These are phyloP conservation scores for Laburnicola sp. DNA, from an alignment of 2,329 filamentous ascomycete genomes.

Conservation along the genomic window DNA sequence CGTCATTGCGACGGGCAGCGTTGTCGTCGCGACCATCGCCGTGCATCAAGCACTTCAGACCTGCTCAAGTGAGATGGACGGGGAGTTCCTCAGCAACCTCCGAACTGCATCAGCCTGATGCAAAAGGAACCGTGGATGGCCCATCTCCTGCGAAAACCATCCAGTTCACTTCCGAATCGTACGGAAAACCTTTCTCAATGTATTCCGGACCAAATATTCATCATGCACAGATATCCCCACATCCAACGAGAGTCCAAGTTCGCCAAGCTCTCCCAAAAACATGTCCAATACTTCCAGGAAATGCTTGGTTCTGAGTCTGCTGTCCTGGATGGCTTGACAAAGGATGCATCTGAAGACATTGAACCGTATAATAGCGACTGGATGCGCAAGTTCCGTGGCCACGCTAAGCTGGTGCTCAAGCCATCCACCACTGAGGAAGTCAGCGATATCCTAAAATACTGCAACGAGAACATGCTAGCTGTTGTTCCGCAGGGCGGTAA, in stretches of 20 bases:
- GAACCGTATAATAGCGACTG: constrained; percentile 95
- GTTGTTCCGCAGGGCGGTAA: constrained; percentile 98
- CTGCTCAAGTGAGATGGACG: constrained; percentile 41
- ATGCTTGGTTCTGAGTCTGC: constrained; percentile 79
- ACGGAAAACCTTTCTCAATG: constrained; percentile 27
- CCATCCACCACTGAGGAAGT: constrained; percentile 84
- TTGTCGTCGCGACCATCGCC: constrained; percentile 30
- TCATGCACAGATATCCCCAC: constrained; percentile 65
- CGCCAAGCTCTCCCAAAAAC: constrained; percentile 69
- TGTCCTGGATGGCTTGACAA: constrained; percentile 79
- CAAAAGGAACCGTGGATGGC: constrained; percentile 37
- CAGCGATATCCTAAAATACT: constrained; percentile 88
- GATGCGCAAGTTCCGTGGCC: constrained; percentile 98
- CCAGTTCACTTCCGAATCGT: constrained; percentile 81
- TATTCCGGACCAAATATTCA: neutral
- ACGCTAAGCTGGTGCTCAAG: constrained; percentile 83
- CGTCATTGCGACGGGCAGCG: constrained; percentile 38
- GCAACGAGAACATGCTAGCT: constrained; percentile 87
- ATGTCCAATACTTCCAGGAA: constrained; percentile 80
- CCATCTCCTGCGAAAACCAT: constrained; percentile 51
- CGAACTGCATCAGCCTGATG: constrained; percentile 46
- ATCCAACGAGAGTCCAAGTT: constrained; percentile 80
- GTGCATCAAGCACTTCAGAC: constrained; percentile 28
- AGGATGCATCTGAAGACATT: constrained; percentile 76
- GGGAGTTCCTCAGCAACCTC: constrained; percentile 46